Conservation (phyloP, 2,329 filamentous ascomycete genomes). For the Ascochyta viciae-villosae region DNA sequence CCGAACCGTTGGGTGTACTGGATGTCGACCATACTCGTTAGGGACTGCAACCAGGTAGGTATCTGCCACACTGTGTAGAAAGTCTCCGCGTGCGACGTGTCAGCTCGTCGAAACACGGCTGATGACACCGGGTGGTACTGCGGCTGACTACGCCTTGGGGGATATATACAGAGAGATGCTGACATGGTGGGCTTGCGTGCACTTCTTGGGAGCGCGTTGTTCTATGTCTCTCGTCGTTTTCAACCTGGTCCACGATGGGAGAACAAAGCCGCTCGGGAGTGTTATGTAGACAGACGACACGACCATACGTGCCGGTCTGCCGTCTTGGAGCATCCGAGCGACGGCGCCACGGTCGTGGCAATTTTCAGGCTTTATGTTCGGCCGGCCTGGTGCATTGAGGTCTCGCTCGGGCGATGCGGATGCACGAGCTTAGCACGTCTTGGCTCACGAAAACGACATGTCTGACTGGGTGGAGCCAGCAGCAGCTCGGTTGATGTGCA, state of each 20-base stretch:
- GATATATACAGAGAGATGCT: not conserved
- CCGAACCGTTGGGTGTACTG: too few species aligned
- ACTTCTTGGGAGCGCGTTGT: not conserved
- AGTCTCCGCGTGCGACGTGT: not conserved
- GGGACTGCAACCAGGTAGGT: too few species aligned
- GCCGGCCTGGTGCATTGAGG: too few species aligned
- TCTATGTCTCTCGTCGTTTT: not conserved
- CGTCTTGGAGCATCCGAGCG: not conserved
- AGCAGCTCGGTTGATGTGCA: constrained; percentile 14
- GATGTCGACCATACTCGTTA: too few species aligned
- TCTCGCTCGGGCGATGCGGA: not conserved
- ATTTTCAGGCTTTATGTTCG: not conserved
- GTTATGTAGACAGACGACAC: not conserved
- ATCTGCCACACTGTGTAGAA: not conserved
- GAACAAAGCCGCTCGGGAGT: too few species aligned
- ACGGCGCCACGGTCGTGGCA: not conserved
- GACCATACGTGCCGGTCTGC: not conserved
- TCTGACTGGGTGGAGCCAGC: not conserved
- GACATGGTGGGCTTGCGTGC: not conserved
- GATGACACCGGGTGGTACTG: not conserved
- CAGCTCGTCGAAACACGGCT: not conserved
- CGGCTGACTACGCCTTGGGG: too few species aligned
- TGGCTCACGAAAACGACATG: not conserved
- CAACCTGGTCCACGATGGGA: not conserved
- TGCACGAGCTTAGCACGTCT: not conserved